Conservation (phyloP, 305 asterid genomes). For the Rubia occidens region DNA sequence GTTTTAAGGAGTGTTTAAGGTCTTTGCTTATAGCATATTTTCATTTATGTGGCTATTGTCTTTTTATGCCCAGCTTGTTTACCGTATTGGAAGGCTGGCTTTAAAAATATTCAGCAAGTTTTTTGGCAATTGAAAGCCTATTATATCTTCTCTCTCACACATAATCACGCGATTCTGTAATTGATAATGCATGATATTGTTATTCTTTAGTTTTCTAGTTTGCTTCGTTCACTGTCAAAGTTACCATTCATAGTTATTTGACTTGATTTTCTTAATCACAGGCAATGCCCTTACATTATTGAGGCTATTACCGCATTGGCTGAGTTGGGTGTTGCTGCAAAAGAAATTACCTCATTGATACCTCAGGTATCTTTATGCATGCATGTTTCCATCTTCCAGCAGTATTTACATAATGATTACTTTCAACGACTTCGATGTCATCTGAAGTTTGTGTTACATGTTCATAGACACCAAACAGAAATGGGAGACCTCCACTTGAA, state of each 20-base stretch:
- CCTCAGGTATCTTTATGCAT: conserved; percentile 57
- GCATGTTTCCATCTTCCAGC: not conserved
- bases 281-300: conserved; percentile 73
- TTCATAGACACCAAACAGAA: conserved; percentile 69
- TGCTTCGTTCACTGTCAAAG: not conserved
- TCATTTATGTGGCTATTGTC: not conserved
- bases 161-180: not conserved
- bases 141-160: no score
- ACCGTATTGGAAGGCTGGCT: not conserved
- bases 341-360: conserved; percentile 66
- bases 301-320: conserved; percentile 92
- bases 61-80: not conserved
- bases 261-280: conserved; percentile 26
- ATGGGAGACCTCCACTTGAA: conserved; percentile 83
- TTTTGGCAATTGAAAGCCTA: not conserved
- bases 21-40: conserved; percentile 20
- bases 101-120: not conserved
- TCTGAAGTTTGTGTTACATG: conserved; percentile 20
- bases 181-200: not conserved
- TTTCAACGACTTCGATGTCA: conserved; percentile 9
- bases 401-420: not conserved
- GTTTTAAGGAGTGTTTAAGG: conserved; percentile 96
- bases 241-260: conserved; percentile 7
- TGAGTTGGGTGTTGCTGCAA: conserved; percentile 75
- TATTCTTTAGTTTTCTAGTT: not conserved